A percentile compares a stretch with the other conserved stretches of the same genome.
Conservation (phyloP, 345 rosid genomes). For the Mallotus nudiflorus region DNA sequence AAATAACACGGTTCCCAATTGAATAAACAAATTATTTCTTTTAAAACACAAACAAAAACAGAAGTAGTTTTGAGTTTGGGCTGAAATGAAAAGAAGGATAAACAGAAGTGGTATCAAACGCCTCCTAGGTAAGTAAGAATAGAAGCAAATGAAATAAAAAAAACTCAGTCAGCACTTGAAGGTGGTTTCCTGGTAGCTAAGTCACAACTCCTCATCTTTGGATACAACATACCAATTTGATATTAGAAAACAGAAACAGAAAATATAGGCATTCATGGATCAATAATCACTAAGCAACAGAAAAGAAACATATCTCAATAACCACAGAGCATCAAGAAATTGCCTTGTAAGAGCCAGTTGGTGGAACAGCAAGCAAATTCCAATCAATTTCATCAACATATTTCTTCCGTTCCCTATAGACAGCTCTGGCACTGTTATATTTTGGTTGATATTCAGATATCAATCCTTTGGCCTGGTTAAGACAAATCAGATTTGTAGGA, state of each 20-base stretch:
- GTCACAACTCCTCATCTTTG: not conserved
- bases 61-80: too few species aligned
- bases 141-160: not conserved
- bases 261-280: not conserved
- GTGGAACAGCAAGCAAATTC: conserved; percentile 92
- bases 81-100: too few species aligned
- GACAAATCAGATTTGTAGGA: conserved; percentile 22
- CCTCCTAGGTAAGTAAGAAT: not conserved
- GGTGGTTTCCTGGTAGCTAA: not conserved
- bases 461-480: conserved; percentile 87
- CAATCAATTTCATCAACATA: conserved; percentile 90
- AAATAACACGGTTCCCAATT: too few species aligned
- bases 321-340: conserved; percentile 18
- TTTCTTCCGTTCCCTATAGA: conserved; percentile 88
- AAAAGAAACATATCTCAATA: conserved; percentile 1
- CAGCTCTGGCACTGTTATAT: conserved; percentile 92
- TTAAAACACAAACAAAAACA: too few species aligned
- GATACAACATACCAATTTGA: not conserved
- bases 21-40: too few species aligned
- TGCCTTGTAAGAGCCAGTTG: conserved; percentile 76
- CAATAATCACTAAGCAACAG: conserved; percentile 11
- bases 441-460: conserved; percentile 88
- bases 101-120: too few species aligned
- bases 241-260: not conserved
- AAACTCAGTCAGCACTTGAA: not conserved